These are phyloP conservation scores for Baudoinia panamericana DNA, from an alignment of 495 filamentous ascomycete species.

Conservation along the genomic window DNA sequence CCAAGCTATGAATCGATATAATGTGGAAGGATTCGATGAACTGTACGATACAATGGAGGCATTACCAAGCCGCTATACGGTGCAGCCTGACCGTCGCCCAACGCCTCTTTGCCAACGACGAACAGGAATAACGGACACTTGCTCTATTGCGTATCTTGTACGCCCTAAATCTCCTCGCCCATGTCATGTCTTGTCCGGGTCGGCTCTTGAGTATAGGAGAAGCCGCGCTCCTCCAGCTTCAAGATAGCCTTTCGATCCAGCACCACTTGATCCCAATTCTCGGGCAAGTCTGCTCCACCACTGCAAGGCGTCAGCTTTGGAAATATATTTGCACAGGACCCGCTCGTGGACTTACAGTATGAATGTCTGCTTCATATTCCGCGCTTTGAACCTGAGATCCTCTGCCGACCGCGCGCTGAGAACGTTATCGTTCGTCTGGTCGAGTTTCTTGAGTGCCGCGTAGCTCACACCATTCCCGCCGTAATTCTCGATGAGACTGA, in stretches of 20 bases:
- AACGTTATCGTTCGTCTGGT: neutral
- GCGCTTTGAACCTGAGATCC: constrained; percentile 18
- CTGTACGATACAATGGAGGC: no score
- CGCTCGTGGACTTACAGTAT: constrained; percentile 6
- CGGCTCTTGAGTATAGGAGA: constrained; percentile 7
- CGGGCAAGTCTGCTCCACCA: constrained; percentile 4
- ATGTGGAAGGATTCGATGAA: no score
- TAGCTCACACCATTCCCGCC: constrained; percentile 41
- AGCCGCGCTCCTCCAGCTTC: constrained; percentile 6
- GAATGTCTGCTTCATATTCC: constrained; percentile 19
- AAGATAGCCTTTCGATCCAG: constrained; percentile 14
- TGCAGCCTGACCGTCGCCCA: no score
- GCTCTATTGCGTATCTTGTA: no score
- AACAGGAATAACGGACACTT: no score
- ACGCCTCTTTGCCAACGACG: no score
- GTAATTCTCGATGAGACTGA: constrained; percentile 36
- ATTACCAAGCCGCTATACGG: no score
- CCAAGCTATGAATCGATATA: constrained; percentile 41
- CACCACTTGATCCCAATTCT: constrained; percentile 11
- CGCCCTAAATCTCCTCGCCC: no score
- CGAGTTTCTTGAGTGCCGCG: constrained; percentile 34
- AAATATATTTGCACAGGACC: neutral
- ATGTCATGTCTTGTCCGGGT: no score
- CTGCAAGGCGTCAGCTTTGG: constrained; percentile 4
- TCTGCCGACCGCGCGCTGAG: constrained; percentile 5